A percentile compares a stretch with the other conserved stretches of the same genome.
These are phyloP conservation scores for Veloporphyrellus conicus DNA, from an alignment of 1,284 basidiomycete species.

Conservation along the genomic window DNA sequence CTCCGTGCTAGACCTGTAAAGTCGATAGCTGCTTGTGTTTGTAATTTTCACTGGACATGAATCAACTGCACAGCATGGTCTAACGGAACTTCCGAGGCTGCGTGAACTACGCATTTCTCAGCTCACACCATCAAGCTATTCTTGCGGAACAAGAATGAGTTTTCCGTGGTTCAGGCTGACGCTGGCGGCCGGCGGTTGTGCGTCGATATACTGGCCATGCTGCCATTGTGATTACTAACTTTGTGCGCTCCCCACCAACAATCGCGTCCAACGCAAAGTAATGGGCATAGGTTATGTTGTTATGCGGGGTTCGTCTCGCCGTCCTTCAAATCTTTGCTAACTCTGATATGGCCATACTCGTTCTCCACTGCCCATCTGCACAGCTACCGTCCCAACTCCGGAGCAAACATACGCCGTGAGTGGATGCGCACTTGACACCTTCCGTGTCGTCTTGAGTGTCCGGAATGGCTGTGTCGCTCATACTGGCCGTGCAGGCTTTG, in stretches of 20 bases:
- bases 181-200: constrained; percentile 44
- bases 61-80: too few relatives aligned
- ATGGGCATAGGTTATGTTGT: constrained; percentile 57
- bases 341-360: constrained; percentile 7
- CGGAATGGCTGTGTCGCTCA: constrained; percentile 1
- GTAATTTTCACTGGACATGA: too few relatives aligned
- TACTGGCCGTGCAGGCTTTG: constrained; percentile 46
- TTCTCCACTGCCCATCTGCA: constrained; percentile 9
- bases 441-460: background rate
- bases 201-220: constrained; percentile 30
- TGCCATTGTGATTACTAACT: constrained; percentile 10
- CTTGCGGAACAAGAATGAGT: constrained; percentile 21
- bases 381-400: constrained; percentile 56
- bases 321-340: constrained; percentile 1
- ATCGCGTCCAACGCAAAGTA: constrained; percentile 37
- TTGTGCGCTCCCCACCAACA: background rate
- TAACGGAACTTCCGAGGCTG: too few relatives aligned
- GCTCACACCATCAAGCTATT: background rate
- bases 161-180: constrained; percentile 56
- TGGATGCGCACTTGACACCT: constrained; percentile 2
- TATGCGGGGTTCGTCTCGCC: constrained; percentile 55
- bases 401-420: constrained; percentile 39
- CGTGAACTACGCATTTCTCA: too few relatives aligned
- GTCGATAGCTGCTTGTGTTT: constrained; percentile 1
- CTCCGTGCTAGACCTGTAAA: constrained; percentile 11